Base-by-base conservation (phyloP, 805 yeast species). In the Yamadazyma kitorensis region DNA sequence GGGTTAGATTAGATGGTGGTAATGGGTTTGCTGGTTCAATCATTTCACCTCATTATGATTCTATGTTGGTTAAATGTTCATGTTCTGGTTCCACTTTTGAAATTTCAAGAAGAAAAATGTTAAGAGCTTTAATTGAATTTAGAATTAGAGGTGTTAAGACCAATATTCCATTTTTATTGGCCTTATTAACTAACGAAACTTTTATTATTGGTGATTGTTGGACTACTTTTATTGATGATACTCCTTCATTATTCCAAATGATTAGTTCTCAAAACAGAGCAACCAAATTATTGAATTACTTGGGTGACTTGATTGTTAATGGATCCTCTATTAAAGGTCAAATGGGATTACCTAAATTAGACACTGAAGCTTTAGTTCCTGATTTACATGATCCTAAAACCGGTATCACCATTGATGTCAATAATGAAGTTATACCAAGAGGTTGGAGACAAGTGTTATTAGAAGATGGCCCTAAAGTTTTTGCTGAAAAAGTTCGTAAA, bases 71-170 rank as follows among this genome's bases (percentile, higher is more conserved):
- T 47, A 91, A 91, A 67, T 91, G 98, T 64, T 79, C 96, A 22
- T 87, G 97, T 57, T 80, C 95, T n/a, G 98, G 98, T 41, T 83
- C 96, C 16, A 91, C 95, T 34, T 93, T 80, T 58, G 99, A 93
- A 70, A 91, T 93, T 52, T 86, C 96, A 33, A 80, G 99, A 62
- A 78, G 98, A 65, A 93, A 93, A 75, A 94, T 93, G 98, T 75
- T 93, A 56, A 79, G 99, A 60, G 84, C 99, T 11, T 75, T 93
- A 58, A 86, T 93, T 49, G 99, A 93, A 69, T 93, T 93, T 70
- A 83, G 98, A 75, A 87, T 93, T 55, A 83, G 98, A 72, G 99
- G 99, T 61, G 98, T 93, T 52, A 93, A 93, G 74, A 93, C 98
- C 39, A 93, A 93, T 68, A 94, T 93, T 49, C 98, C 98, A 20